These are phyloP conservation scores for Capniomyces stellatus DNA, from an alignment of 371 early-diverging fungal species.

Conservation along the genomic window DNA sequence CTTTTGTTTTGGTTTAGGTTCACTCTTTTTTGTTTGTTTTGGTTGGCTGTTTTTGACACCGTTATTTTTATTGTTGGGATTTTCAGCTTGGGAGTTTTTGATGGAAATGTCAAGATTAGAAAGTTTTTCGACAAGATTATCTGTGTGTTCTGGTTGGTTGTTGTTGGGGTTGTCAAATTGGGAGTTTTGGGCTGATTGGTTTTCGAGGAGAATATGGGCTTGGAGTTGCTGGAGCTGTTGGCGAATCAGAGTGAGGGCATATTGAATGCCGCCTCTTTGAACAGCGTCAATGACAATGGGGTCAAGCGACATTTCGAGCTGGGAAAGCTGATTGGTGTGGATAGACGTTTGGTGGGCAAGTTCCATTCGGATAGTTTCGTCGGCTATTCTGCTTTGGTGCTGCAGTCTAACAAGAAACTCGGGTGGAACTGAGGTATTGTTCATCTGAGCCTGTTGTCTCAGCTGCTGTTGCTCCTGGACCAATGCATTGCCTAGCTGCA, in stretches of 20 bases:
- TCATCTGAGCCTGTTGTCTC: conserved; percentile 17
- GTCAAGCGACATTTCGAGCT: conserved; percentile 16
- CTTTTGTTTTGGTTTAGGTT: too few relatives aligned
- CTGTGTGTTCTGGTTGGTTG: too few relatives aligned
- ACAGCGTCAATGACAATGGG: conserved; percentile 22
- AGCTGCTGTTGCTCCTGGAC: conserved; percentile 17
- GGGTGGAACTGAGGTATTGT: conserved; percentile 8
- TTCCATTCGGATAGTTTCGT: conserved; percentile 13
- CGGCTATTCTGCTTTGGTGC: conserved; percentile 13
- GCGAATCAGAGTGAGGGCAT: conserved; percentile 16
- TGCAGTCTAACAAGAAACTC: conserved; percentile 18
- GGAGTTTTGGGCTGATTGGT: not conserved
- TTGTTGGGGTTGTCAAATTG: not conserved
- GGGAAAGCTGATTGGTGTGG: conserved; percentile 14
- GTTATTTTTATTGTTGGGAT: not conserved
- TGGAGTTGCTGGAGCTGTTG: conserved; percentile 21
- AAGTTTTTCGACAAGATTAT: too few relatives aligned
- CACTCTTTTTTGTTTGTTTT: too few relatives aligned
- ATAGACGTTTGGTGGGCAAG: conserved; percentile 11
- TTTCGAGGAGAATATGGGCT: conserved; percentile 9
- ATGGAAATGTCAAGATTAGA: too few relatives aligned
- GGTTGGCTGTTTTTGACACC: too few relatives aligned
- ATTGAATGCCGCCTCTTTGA: conserved; percentile 13
- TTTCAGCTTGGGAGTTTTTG: too few relatives aligned
- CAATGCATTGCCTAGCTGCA: conserved; percentile 18